Base-by-base conservation (phyloP, 2,329 filamentous ascomycete genomes). In the Ophiostoma angusticollis region DNA sequence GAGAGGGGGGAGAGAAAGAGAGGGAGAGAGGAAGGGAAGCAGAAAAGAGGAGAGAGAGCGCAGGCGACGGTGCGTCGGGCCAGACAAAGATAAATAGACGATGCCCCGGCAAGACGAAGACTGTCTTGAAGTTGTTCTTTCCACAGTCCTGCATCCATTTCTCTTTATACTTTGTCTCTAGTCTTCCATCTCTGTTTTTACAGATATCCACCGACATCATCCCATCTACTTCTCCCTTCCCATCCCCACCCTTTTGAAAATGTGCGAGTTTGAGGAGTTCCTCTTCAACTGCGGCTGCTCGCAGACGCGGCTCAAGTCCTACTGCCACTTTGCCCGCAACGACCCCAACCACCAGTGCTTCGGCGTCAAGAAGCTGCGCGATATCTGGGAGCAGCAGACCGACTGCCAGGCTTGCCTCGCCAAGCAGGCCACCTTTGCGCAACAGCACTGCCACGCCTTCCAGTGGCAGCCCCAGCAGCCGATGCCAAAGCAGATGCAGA, bases 281-380 rank as follows among this genome's bases (percentile, higher is more conserved):
- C 56, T 72, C 43, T 85, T 80, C 54, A 58, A 55, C 37, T 87
- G 81, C 60, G 65, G 65, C 22, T 80, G 84, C 58, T 67, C 64
- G 5, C 60, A 63, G 13, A 58, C 68, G 19, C 70, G 74, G 16
- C 62, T 82, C 22, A 74, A 78, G 52, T 75, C 73, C 18, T 71
- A 84, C 57, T 87, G 82, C 57, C 82, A 86, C 58, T 77, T 75
- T 48, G 79, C 81, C 6, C 76, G 82, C 42, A 84, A 82, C 53
- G 76, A 84, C 49, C 73, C 73, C 1, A 66, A 70, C 45, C 80
- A 86, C 54, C 66, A 74, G 49, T 86, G 82, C 56, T 72, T 72
- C 23, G 68, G 75, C 9, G 72, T 83, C 40, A 78, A 80, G 60
- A 72, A 72, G 28, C 65, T 82, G 43, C 68, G 74, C 18, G 62